These are phyloP conservation scores for Capsicum baccatum DNA, from an alignment of 257 asterid species.

Conservation along the genomic window DNA sequence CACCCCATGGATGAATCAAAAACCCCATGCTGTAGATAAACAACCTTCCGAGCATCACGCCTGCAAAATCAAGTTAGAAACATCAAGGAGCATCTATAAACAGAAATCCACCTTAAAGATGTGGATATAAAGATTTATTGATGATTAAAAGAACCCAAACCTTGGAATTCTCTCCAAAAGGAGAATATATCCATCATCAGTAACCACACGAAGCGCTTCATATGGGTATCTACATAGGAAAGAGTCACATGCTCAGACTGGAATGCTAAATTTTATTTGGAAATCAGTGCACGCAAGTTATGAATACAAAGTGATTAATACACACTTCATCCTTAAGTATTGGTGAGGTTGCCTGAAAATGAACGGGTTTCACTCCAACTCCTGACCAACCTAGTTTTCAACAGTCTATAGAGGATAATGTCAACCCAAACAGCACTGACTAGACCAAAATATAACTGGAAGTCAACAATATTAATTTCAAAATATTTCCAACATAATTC, in stretches of 20 bases:
- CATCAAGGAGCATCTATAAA: slow-evolving; percentile 26
- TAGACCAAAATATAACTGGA: background rate
- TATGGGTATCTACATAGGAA: slow-evolving; percentile 76
- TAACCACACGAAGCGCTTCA: slow-evolving; percentile 89
- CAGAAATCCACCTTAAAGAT: slow-evolving; percentile 16
- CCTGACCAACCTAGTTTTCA: slow-evolving; percentile 13
- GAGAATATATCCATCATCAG: slow-evolving; percentile 94
- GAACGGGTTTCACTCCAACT: background rate
- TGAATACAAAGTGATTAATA: background rate
- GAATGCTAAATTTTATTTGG: background rate
- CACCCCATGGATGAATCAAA: slow-evolving; percentile 99
- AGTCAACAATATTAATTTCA: background rate
- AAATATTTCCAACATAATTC: background rate
- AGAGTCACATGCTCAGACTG: slow-evolving; percentile 21
- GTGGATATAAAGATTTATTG: background rate
- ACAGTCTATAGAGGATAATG: slow-evolving; percentile 20
- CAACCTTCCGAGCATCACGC: slow-evolving; percentile 88
- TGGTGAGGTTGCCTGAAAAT: background rate
- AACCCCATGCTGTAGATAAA: slow-evolving; percentile 95
- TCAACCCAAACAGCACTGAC: background rate
- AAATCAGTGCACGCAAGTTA: background rate
- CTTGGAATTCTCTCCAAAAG: slow-evolving; percentile 96
- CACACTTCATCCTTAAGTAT: background rate
- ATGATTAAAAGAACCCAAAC: slow-evolving; percentile 42
- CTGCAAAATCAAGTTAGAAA: slow-evolving; percentile 52